A percentile compares a stretch with the other conserved stretches of the same genome.
phyloP scores from a whole-genome alignment of 805 yeast species.

The Debaryomyces hansenii region DNA sequence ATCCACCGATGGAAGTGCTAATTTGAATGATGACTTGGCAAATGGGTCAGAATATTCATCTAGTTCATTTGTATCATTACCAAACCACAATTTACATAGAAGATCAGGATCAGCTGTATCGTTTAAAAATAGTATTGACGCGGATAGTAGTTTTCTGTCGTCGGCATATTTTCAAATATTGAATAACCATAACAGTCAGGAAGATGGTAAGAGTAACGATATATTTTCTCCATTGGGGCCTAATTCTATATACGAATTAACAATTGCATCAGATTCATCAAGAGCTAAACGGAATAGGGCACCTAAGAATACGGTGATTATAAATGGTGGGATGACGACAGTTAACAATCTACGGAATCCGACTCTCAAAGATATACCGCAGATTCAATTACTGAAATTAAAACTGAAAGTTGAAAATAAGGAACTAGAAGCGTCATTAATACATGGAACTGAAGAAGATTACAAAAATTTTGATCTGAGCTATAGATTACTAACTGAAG shows the following conservation, averaged over 20 bases:
- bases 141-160: slow-evolving; percentile 29
- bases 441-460: slow-evolving; percentile 21
- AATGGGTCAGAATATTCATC: slow-evolving; percentile 23
- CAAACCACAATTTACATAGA: slow-evolving; percentile 5
- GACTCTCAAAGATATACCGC: slow-evolving; percentile 81
- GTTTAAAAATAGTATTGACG: slow-evolving; percentile 30
- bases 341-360: slow-evolving; percentile 58
- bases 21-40: slow-evolving; percentile 35
- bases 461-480: slow-evolving; percentile 38
- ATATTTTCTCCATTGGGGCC: slow-evolving; percentile 61
- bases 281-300: slow-evolving; percentile 33
- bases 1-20: slow-evolving; percentile 22
- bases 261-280: slow-evolving; percentile 58
- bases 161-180: slow-evolving; percentile 22
- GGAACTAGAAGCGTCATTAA: slow-evolving; percentile 19
- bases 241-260: slow-evolving; percentile 75
- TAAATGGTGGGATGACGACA: slow-evolving; percentile 46
- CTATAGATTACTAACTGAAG: slow-evolving; percentile 37
- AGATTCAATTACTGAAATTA: slow-evolving; percentile 53
- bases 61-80: slow-evolving; percentile 14
- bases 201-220: slow-evolving; percentile 11
- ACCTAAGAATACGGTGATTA: slow-evolving; percentile 31
- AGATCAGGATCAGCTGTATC: slow-evolving; percentile 18
- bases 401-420: slow-evolving; percentile 21
- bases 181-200: slow-evolving; percentile 15